phyloP scores from a whole-genome alignment of 1,284 basidiomycete genomes.

The Exobasidium cylindrosporum region DNA sequence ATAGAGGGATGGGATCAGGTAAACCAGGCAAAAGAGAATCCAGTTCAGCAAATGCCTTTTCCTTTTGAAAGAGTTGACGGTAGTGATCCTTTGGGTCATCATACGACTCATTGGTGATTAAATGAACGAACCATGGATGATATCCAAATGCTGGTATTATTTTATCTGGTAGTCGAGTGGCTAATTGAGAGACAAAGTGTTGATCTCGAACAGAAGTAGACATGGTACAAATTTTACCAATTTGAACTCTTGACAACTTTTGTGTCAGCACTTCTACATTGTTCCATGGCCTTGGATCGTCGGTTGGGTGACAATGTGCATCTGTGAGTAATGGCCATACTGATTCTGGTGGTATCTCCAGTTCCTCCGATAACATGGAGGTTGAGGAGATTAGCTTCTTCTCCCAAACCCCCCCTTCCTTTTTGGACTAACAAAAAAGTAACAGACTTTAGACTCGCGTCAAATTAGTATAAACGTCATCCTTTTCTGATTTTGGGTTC shows the following conservation, averaged over 20 bases:
- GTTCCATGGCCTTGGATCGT: conserved; percentile 31
- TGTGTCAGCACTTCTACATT: conserved; percentile 22
- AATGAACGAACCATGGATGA: conserved; percentile 49
- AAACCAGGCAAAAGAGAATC: conserved; percentile 28
- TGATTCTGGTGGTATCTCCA: conserved; percentile 2
- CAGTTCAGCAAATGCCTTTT: conserved; percentile 19
- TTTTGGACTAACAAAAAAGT: too few relatives aligned
- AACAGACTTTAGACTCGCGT: too few relatives aligned
- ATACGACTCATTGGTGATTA: conserved; percentile 33
- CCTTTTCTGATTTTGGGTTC: too few relatives aligned
- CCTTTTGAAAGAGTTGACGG: conserved; percentile 24
- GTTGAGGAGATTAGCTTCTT: too few relatives aligned
- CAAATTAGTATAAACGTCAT: too few relatives aligned
- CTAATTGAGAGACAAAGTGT: conserved; percentile 34
- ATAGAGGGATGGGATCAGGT: conserved; percentile 34
- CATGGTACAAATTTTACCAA: conserved; percentile 38
- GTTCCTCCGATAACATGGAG: too few relatives aligned
- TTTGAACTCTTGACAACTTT: conserved; percentile 13
- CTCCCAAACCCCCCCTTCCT: too few relatives aligned
- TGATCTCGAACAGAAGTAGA: conserved; percentile 42
- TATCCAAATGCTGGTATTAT: conserved; percentile 19
- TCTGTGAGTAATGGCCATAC: neutral
- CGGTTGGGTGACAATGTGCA: conserved; percentile 48
- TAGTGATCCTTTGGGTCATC: conserved; percentile 26
- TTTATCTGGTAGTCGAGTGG: conserved; percentile 4